These are phyloP conservation scores for Metrosideros polymorpha DNA, from an alignment of 441 rosid species.

Conservation along the genomic window DNA sequence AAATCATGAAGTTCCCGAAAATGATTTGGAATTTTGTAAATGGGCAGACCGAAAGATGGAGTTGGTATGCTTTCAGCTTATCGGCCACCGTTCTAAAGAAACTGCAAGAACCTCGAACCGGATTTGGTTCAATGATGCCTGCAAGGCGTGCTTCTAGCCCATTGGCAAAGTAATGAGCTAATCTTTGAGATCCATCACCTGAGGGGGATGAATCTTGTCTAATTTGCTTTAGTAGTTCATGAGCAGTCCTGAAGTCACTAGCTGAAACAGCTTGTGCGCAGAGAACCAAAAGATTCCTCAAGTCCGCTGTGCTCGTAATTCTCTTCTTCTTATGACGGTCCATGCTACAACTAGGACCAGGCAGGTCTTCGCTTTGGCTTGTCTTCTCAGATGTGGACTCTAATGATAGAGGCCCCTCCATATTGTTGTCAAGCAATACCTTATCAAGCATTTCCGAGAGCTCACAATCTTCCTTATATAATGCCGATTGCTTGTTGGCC, in stretches of 20 bases:
- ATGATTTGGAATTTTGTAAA: neutral
- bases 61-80: neutral
- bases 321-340: slow-evolving; percentile 14
- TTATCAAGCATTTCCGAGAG: slow-evolving; percentile 50
- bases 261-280: slow-evolving; percentile 64
- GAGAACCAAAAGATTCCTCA: slow-evolving; percentile 46
- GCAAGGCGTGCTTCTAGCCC: slow-evolving; percentile 80
- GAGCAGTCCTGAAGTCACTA: slow-evolving; percentile 48
- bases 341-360: slow-evolving; percentile 17
- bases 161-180: slow-evolving; percentile 75
- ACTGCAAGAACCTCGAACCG: no score
- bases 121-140: slow-evolving; percentile 21
- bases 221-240: slow-evolving; percentile 50
- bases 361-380: neutral
- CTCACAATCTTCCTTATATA: slow-evolving; percentile 32
- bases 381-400: neutral
- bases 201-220: slow-evolving; percentile 47
- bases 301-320: slow-evolving; percentile 52
- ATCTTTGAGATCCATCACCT: slow-evolving; percentile 70
- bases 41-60: neutral
- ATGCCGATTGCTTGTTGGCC: slow-evolving; percentile 46
- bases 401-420: slow-evolving; percentile 1
- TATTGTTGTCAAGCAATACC: slow-evolving; percentile 33
- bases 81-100: neutral
- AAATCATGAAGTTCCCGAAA: neutral